A percentile compares a stretch with the other conserved stretches of the same genome.
These are phyloP conservation scores for Paramecium tetraurelia DNA, from an alignment of 73 alveolate species.

Conservation along the genomic window DNA sequence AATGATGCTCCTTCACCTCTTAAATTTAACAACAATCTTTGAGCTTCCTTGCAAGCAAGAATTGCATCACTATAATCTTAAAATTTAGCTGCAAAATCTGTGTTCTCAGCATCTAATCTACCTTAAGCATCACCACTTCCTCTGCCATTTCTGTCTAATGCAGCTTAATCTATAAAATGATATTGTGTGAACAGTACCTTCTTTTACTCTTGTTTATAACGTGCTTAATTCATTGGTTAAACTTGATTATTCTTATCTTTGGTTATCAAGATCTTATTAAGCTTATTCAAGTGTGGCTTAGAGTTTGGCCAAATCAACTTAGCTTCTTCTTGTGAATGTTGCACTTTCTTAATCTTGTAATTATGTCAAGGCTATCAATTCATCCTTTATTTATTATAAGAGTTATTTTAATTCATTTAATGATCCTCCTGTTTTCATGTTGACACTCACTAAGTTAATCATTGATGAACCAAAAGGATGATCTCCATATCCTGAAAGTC, in stretches of 20 bases:
- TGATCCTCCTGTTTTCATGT: slow-evolving; percentile 45
- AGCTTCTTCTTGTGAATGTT: slow-evolving; percentile 11
- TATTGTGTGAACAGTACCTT: not conserved
- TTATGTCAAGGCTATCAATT: slow-evolving; percentile 11
- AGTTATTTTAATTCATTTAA: slow-evolving; percentile 5
- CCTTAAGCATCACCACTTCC: slow-evolving; percentile 14
- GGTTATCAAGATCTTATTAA: slow-evolving; percentile 4
- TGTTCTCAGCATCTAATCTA: slow-evolving; percentile 32
- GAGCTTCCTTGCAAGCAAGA: slow-evolving; percentile 16
- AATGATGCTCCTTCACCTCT: slow-evolving; percentile 20
- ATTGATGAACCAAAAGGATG: slow-evolving; percentile 14
- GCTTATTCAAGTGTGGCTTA: slow-evolving; percentile 17
- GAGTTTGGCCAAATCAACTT: slow-evolving; percentile 23
- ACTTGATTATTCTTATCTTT: slow-evolving; percentile 12
- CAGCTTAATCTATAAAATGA: not conserved
- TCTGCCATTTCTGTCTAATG: slow-evolving; percentile 19
- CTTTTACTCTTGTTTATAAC: not conserved
- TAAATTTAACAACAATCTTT: not conserved
- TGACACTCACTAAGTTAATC: not conserved
- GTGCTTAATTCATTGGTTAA: not conserved
- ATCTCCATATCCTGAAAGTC: not conserved
- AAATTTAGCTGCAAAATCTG: not conserved
- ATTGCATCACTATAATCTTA: slow-evolving; percentile 28
- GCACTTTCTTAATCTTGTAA: not conserved
- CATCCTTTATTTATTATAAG: slow-evolving; percentile 22